phyloP scores from a whole-genome alignment of 352 stramenopile species.

The Lagenidium giganteum region DNA sequence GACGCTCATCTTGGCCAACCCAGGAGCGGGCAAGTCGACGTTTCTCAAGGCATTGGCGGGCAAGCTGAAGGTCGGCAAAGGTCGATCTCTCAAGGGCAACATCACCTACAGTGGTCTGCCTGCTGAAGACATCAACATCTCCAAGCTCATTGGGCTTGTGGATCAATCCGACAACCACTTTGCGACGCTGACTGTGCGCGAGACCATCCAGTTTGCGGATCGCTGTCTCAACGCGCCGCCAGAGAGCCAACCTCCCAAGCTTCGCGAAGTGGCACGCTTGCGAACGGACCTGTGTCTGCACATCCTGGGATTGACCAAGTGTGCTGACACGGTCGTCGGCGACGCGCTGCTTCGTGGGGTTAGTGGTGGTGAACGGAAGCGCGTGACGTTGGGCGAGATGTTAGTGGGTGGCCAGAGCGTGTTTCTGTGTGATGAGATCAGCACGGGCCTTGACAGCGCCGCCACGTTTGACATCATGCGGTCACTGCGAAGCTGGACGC shows the following conservation, averaged over 20 bases:
- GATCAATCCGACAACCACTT: slow-evolving; percentile 58
- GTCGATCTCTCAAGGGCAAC: slow-evolving; percentile 10
- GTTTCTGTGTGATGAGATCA: slow-evolving; percentile 61
- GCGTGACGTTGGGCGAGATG: slow-evolving; percentile 82
- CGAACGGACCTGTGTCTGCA: slow-evolving; percentile 44
- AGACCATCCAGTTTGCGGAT: slow-evolving; percentile 88
- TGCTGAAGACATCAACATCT: slow-evolving; percentile 8
- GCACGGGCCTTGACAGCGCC: slow-evolving; percentile 28
- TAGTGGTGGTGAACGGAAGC: slow-evolving; percentile 77
- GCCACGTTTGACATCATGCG: slow-evolving; percentile 29
- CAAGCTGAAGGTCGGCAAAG: slow-evolving; percentile 27
- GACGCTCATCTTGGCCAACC: slow-evolving; percentile 1
- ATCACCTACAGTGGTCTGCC: slow-evolving; percentile 18
- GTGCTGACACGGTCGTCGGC: slow-evolving; percentile 24
- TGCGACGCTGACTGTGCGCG: slow-evolving; percentile 74
- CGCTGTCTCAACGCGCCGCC: slow-evolving; percentile 58
- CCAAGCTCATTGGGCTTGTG: slow-evolving; percentile 19
- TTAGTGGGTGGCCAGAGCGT: slow-evolving; percentile 45
- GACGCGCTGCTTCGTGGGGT: slow-evolving; percentile 49
- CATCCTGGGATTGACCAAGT: slow-evolving; percentile 60
- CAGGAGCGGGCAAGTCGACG: slow-evolving; percentile 1
- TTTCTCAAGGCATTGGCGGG: slow-evolving; percentile 17
- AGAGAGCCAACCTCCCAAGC: slow-evolving; percentile 29
- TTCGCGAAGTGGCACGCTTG: slow-evolving; percentile 44
- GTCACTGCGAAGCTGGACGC: slow-evolving; percentile 11